phyloP scores from a whole-genome alignment of 176 grass and related monocot genomes.

The Lolium rigidum region DNA sequence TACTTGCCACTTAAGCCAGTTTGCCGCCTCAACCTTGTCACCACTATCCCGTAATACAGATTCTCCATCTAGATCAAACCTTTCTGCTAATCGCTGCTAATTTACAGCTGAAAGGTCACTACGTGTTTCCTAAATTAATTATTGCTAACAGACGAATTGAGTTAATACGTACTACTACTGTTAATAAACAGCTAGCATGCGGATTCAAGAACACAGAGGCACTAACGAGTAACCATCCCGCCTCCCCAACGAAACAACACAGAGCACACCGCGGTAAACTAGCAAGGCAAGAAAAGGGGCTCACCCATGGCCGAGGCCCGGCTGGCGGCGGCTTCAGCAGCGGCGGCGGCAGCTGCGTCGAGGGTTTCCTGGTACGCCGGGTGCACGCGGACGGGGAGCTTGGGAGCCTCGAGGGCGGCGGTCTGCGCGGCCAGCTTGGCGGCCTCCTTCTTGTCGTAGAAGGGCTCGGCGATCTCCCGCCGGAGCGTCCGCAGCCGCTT shows the following conservation, averaged over 20 bases:
- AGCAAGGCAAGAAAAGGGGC: not conserved
- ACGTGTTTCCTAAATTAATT: not conserved
- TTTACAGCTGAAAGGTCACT: not conserved
- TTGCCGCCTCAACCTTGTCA: not conserved
- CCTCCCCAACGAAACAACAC: not conserved
- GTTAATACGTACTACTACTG: not conserved
- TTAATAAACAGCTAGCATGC: not conserved
- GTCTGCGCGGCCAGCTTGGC: constrained; percentile 88
- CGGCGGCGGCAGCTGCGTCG: not conserved
- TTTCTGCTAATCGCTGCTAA: no score
- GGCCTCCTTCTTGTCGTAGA: constrained; percentile 93
- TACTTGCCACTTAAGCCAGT: not conserved
- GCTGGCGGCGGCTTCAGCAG: not conserved
- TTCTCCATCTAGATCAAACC: not conserved
- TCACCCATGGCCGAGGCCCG: constrained; percentile 54
- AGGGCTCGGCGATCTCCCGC: constrained; percentile 82
- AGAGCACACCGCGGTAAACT: not conserved
- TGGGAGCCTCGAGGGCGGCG: constrained; percentile 79
- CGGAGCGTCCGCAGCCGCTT: constrained; percentile 82
- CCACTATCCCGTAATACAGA: no score
- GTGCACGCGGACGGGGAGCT: constrained; percentile 56
- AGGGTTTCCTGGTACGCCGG: constrained; percentile 52
- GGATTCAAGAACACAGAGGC: not conserved
- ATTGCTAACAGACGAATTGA: not conserved
- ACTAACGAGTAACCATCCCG: no score